These are phyloP conservation scores for Salix koriyanagi DNA, from an alignment of 345 rosid species.

Conservation along the genomic window DNA sequence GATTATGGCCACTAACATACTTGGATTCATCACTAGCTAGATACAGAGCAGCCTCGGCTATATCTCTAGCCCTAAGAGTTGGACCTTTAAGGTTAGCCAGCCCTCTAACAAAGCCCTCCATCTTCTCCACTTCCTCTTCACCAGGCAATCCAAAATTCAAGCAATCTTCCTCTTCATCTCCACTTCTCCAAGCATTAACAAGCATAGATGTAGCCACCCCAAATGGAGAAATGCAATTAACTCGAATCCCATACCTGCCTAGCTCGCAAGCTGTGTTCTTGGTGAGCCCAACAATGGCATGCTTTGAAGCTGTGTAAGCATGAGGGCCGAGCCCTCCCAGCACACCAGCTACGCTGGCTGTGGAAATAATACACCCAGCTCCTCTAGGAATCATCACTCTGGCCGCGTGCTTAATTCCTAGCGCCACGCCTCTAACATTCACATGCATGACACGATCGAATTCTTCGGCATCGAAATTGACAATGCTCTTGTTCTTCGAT, in stretches of 20 bases:
- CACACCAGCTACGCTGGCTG: constrained; percentile 78
- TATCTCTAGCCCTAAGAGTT: constrained; percentile 53
- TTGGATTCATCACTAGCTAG: constrained; percentile 81
- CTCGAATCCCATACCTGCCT: constrained; percentile 67
- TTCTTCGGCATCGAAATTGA: constrained; percentile 57
- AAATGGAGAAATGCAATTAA: constrained; percentile 79
- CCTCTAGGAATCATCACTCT: constrained; percentile 59
- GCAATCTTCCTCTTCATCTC: constrained; percentile 29
- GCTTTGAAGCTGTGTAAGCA: constrained; percentile 83
- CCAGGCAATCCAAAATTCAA: constrained; percentile 30
- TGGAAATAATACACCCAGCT: constrained; percentile 62
- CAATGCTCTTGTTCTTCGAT: constrained; percentile 59
- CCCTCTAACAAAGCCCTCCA: constrained; percentile 66
- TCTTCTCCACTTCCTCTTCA: constrained; percentile 47
- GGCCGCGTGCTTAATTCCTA: constrained; percentile 85
- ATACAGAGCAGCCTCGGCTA: constrained; percentile 80
- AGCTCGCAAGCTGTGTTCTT: constrained; percentile 80
- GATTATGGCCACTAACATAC: constrained; percentile 82
- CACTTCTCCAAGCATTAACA: constrained; percentile 53
- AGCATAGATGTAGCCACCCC: constrained; percentile 86
- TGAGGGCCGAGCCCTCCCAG: constrained; percentile 87
- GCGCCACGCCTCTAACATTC: constrained; percentile 57
- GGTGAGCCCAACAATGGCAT: constrained; percentile 76
- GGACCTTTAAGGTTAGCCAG: constrained; percentile 57
- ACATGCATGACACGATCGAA: constrained; percentile 67